Conservation (phyloP, 352 stramenopile genomes). For the Phytopythium boreale region DNA sequence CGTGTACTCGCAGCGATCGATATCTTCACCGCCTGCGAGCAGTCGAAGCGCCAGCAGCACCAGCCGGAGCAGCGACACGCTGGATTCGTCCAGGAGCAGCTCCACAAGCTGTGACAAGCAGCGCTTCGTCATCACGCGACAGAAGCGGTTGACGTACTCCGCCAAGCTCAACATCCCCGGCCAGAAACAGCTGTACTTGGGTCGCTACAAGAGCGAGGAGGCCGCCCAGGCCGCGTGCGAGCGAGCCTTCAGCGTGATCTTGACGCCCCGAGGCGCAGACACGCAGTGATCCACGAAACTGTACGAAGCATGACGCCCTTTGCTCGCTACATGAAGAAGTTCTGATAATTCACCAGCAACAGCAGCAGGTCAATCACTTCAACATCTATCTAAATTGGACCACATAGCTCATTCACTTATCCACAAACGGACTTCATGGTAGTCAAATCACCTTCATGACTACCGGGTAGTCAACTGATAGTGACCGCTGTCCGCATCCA, state of each 20-base stretch:
- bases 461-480: too few species aligned
- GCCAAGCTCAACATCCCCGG: constrained; percentile 56
- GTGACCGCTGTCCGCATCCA: too few species aligned
- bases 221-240: constrained; percentile 60
- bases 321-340: too few species aligned
- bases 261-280: constrained; percentile 31
- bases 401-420: background rate
- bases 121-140: constrained; percentile 46
- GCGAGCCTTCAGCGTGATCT: constrained; percentile 47
- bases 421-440: constrained; percentile 1
- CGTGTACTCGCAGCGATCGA: constrained; percentile 11
- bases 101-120: constrained; percentile 18
- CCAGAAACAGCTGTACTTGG: constrained; percentile 68
- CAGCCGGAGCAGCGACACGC: background rate
- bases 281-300: background rate
- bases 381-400: background rate
- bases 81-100: background rate
- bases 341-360: too few species aligned
- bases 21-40: background rate
- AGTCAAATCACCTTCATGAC: background rate
- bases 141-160: constrained; percentile 58
- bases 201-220: constrained; percentile 61
- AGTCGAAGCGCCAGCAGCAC: background rate
- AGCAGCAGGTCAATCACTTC: too few species aligned
- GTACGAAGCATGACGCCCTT: too few species aligned